Evolutionary conservation across 352 stramenopile genomes (phyloP).

Genomic region (Phytophthora pluvialis): DNA sequence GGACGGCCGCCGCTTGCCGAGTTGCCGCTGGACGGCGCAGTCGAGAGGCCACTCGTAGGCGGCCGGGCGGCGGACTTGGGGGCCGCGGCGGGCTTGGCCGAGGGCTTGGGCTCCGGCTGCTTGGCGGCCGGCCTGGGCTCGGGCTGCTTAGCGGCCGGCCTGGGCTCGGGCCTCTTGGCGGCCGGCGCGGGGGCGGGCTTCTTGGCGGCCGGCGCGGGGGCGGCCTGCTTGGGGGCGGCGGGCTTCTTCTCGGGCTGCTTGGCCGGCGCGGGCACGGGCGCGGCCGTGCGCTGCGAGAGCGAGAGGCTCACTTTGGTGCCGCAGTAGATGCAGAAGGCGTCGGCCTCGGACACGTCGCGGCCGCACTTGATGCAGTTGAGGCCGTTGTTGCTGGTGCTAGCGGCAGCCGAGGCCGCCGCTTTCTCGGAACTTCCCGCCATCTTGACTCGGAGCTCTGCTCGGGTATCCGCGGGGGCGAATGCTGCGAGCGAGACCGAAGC

Average conservation of each 20-base stretch:
- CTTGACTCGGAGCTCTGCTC: conserved; percentile 16
- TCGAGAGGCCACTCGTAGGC: conserved; percentile 36
- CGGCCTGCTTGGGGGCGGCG: conserved; percentile 20
- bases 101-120: conserved; percentile 18
- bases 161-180: conserved; percentile 15
- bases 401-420: conserved; percentile 41
- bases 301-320: conserved; percentile 83
- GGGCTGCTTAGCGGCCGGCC: conserved; percentile 6
- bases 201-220: conserved; percentile 21
- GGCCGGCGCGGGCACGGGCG: conserved; percentile 16
- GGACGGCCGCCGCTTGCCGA: conserved; percentile 17
- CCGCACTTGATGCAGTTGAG: conserved; percentile 81
- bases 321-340: conserved; percentile 90
- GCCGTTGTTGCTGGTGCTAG: conserved; percentile 46
- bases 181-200: conserved; percentile 6
- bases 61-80: conserved; percentile 32
- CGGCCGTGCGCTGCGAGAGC: conserved; percentile 59
- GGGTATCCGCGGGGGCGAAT: conserved; percentile 14
- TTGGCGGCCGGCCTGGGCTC: conserved; percentile 20
- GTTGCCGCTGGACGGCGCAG: conserved; percentile 35
- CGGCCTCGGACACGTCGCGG: conserved; percentile 69
- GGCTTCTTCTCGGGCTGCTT: conserved; percentile 32
- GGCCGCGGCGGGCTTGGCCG: conserved; percentile 23
- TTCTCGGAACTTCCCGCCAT: conserved; percentile 82
- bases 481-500: conserved; percentile 34